phyloP scores from a whole-genome alignment of 1,284 basidiomycete genomes.

The Cutaneotrichosporon daszewskae region DNA sequence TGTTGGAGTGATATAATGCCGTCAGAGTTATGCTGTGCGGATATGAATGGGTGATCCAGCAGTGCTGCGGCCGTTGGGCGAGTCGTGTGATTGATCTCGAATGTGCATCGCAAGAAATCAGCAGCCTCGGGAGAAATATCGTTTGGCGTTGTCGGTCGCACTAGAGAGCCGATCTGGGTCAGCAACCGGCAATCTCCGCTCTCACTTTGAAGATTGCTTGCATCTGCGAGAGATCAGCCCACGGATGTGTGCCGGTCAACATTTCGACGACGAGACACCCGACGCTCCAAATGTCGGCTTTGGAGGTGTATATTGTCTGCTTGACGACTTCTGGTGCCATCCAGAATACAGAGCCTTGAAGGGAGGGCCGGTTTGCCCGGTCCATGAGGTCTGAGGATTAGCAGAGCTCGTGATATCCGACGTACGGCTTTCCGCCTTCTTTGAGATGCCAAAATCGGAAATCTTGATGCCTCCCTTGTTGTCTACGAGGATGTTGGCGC shows the following conservation, averaged over 20 bases:
- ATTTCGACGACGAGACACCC: constrained; percentile 98
- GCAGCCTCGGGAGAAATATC: constrained; percentile 82
- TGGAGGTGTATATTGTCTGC: constrained; percentile 82
- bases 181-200: not conserved
- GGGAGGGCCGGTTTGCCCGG: constrained; percentile 77
- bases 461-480: constrained; percentile 99
- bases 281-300: constrained; percentile 98
- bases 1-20: constrained; percentile 10
- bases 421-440: constrained; percentile 92
- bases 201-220: constrained; percentile 90
- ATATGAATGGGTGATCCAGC: constrained; percentile 68
- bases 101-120: constrained; percentile 75
- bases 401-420: constrained; percentile 26
- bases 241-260: constrained; percentile 95
- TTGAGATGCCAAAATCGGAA: constrained; percentile 92
- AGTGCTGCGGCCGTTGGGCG: constrained; percentile 74
- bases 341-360: constrained; percentile 98
- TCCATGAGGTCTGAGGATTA: constrained; percentile 60
- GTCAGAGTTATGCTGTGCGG: constrained; percentile 10
- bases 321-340: constrained; percentile 99
- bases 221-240: constrained; percentile 97
- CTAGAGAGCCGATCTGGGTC: constrained; percentile 74
- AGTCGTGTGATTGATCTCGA: constrained; percentile 75
- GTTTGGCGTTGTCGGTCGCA: constrained; percentile 74
- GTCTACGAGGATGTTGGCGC: constrained; percentile 95